These are phyloP conservation scores for Sequoia sempervirens DNA, from an alignment of 75 land plant genomes.

Conservation along the genomic window DNA sequence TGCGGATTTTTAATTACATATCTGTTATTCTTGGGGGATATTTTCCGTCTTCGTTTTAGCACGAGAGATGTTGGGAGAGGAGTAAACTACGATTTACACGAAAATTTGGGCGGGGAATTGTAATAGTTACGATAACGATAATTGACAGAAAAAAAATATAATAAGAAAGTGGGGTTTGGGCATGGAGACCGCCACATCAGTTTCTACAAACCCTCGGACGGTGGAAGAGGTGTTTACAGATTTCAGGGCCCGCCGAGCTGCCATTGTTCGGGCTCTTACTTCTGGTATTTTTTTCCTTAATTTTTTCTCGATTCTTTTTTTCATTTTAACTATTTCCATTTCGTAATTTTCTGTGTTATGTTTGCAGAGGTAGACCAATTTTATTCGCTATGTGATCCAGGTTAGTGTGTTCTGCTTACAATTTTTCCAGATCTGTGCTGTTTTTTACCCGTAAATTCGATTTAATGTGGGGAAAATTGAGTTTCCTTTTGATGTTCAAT, in stretches of 20 bases:
- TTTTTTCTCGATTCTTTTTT: neutral
- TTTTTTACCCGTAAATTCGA: neutral
- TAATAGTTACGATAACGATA: neutral
- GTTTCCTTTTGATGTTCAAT: neutral
- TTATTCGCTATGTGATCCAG: slow-evolving; percentile 77
- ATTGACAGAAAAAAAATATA: neutral
- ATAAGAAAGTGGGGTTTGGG: neutral
- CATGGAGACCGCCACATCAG: slow-evolving; percentile 13
- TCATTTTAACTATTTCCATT: neutral
- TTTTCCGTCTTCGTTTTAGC: neutral
- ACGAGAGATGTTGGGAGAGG: neutral
- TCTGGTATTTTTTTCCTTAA: slow-evolving; percentile 25
- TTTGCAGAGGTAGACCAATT: slow-evolving; percentile 71
- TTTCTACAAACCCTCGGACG: slow-evolving; percentile 54
- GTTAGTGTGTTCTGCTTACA: slow-evolving; percentile 17
- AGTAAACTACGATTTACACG: neutral
- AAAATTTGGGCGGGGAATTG: neutral
- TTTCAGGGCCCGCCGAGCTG: slow-evolving; percentile 58
- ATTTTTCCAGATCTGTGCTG: neutral
- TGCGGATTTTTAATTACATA: neutral
- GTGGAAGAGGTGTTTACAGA: slow-evolving; percentile 91
- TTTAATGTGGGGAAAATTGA: neutral
- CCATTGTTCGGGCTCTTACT: slow-evolving; percentile 73
- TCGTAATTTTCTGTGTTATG: neutral
- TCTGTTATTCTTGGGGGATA: neutral